Conservation (phyloP, 2,329 filamentous ascomycete species). For the Monilinia fructigena region DNA sequence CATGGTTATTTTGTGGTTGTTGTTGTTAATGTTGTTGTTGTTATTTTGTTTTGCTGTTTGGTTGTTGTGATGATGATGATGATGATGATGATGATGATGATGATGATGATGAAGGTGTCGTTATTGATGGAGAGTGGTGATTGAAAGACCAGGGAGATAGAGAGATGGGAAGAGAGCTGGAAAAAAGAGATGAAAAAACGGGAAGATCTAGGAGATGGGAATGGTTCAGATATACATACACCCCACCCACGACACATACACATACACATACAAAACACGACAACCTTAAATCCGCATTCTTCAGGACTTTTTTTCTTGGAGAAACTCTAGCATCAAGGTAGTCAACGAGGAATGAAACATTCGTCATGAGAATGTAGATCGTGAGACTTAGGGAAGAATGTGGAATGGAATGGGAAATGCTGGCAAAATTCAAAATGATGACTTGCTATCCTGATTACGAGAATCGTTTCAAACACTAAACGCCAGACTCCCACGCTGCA, state of each 20-base stretch:
- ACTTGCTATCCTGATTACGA: constrained; percentile 5
- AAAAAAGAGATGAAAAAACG: background rate
- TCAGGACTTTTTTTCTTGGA: background rate
- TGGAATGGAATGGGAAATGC: background rate
- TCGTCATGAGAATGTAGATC: constrained; percentile 10
- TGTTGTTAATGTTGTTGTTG: background rate
- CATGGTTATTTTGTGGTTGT: too few species aligned
- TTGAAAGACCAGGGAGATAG: too few species aligned
- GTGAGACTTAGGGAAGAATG: background rate
- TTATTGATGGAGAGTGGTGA: too few species aligned
- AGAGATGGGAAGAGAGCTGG: background rate
- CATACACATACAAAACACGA: background rate
- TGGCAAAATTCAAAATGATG: background rate
- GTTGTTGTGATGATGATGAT: too few species aligned
- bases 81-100: too few species aligned
- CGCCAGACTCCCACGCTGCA: background rate
- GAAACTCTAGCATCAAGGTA: background rate
- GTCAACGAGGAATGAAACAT: background rate
- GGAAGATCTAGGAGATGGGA: background rate
- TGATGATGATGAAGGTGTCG: too few species aligned
- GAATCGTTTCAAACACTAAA: background rate
- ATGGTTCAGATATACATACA: background rate
- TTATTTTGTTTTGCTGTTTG: background rate
- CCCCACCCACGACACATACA: too few species aligned
- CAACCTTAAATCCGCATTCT: background rate